Evolutionary conservation across 1,284 basidiomycete species (phyloP).

Genomic region (Mycosarcoma maydis): DNA sequence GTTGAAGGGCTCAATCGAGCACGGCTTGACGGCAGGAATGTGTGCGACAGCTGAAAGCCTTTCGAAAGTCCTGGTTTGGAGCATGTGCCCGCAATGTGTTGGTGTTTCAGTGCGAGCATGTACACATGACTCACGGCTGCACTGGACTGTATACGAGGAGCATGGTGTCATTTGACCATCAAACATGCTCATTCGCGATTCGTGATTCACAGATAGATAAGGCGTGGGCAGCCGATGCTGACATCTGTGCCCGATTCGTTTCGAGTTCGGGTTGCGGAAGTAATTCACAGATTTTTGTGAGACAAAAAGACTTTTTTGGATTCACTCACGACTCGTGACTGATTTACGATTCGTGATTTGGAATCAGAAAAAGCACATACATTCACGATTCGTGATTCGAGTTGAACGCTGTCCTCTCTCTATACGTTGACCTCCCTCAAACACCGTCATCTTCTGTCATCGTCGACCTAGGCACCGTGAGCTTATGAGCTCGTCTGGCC

Average conservation of each 20-base stretch:
- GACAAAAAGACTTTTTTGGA: conserved; percentile 2
- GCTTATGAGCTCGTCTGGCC: neutral
- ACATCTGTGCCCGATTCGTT: conserved; percentile 6
- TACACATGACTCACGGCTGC: no score
- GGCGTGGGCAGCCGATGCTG: conserved; percentile 19
- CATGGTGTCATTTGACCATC: conserved; percentile 37
- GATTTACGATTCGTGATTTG: no score
- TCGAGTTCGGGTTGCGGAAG: conserved; percentile 1
- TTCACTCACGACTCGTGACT: neutral
- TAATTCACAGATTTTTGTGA: neutral
- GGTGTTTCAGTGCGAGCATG: no score
- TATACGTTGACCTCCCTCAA: no score
- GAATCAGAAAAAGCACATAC: no score
- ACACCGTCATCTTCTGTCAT: neutral
- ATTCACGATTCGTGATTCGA: no score
- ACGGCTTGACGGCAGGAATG: no score
- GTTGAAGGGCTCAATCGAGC: no score
- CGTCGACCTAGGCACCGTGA: neutral
- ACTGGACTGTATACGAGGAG: neutral
- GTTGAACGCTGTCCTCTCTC: no score
- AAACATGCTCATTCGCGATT: conserved; percentile 12
- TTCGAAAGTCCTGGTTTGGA: neutral
- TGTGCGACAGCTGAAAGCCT: no score
- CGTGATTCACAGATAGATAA: no score
- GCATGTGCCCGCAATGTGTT: neutral